Evolutionary conservation across 805 yeast species (phyloP), one percentile per base, ranked within the genome.

Genomic region (Lipomyces yamanashiensis): DNA sequence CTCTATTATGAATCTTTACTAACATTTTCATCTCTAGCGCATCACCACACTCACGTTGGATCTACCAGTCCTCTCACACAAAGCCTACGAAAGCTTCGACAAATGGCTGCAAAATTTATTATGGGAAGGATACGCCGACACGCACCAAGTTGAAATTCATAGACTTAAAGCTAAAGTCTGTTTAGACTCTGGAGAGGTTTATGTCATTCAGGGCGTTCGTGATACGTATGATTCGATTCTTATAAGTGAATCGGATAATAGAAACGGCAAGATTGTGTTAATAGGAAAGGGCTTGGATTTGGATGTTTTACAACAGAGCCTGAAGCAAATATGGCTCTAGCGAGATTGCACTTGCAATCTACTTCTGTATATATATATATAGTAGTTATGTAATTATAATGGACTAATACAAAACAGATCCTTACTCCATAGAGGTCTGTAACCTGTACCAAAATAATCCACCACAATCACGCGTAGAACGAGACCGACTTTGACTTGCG

Each of bases 401-500:
- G 40, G 15, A 19, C 17, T 7, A 28, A 10, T 10, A 13, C 17
- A 51, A 37, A 17, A 19, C 33, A 51, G 33, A 45, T 17, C 45
- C 33, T n/a, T 12, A 48, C 13, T 28, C 10, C 39, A 49, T n/a
- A 12, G 2, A 33, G 28, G 28, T 28, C 28, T 28, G 28, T 28
- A 28, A 28, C 28, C 28, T 28, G 28, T 28, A 28, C 28, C 28
- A 5, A 28, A 28, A 9, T 15, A 47, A 23, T 45, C 7, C 9
- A n/a, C 15, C 12, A 10, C 19, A 49, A 9, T 47, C 80, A 93
- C 64, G 99, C 98, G 77, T 95, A 95, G 83, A 95, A 95, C 58
- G 96, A 92, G 52, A 93, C 98, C 54, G 95, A 86, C 80, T 95
- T 95, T 63, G 89, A 84, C 82, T 95, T 95, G 81, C 99, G 87